phyloP scores from a whole-genome alignment of 805 yeast species.

The Wickerhamiella occidentalis region DNA sequence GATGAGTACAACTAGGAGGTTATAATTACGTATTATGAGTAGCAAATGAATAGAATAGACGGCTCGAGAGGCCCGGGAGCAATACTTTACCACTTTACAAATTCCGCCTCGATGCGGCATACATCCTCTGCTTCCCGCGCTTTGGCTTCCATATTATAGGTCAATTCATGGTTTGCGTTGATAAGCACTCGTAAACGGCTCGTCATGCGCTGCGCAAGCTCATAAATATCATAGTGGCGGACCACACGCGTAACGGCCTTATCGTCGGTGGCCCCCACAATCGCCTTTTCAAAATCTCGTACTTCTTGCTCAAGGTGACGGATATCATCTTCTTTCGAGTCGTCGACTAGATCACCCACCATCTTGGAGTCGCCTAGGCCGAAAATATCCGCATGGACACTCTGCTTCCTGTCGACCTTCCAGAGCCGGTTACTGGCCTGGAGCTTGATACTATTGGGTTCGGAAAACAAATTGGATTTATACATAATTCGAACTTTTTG shows the following conservation, averaged over 20 bases:
- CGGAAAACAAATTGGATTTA: constrained; percentile 5
- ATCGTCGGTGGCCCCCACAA: neutral
- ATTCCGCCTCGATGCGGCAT: neutral
- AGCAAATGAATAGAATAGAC: too few relatives aligned
- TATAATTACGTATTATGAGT: too few relatives aligned
- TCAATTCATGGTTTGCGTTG: neutral
- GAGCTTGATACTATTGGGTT: neutral
- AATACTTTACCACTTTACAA: constrained; percentile 1
- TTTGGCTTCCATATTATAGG: neutral
- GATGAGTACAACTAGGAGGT: too few relatives aligned
- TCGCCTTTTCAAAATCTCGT: neutral
- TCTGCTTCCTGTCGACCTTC: neutral
- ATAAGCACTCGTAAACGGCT: constrained; percentile 2
- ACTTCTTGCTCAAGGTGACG: constrained; percentile 1
- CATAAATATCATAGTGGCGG: constrained; percentile 3
- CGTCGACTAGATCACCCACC: constrained; percentile 4
- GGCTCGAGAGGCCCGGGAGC: too few relatives aligned
- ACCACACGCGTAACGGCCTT: neutral
- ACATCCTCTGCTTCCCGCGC: neutral
- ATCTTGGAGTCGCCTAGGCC: neutral
- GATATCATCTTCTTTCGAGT: neutral
- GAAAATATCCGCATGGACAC: constrained; percentile 1
- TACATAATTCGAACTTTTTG: neutral
- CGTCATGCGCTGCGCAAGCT: constrained; percentile 10
- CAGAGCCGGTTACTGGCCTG: neutral